These are phyloP conservation scores for Heliamphora exappendiculata DNA, from an alignment of 148 eudicot species.

Conservation along the genomic window DNA sequence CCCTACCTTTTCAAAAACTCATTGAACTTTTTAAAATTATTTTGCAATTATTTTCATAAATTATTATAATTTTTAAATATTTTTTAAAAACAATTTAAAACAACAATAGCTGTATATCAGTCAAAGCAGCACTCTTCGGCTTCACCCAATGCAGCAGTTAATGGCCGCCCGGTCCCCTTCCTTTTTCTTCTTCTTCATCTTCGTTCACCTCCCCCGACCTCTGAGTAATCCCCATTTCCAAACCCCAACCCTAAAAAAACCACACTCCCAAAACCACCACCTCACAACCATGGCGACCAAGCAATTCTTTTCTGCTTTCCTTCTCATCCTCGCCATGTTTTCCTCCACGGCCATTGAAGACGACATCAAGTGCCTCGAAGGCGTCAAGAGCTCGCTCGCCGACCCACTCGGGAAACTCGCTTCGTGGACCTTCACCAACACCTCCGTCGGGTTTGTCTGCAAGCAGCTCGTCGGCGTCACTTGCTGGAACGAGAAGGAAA, in stretches of 20 bases:
- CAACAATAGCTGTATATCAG: too few relatives aligned
- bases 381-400: slow-evolving; percentile 31
- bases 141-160: too few relatives aligned
- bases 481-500: slow-evolving; percentile 72
- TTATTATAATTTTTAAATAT: too few relatives aligned
- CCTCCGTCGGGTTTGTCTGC: slow-evolving; percentile 43
- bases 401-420: slow-evolving; percentile 32
- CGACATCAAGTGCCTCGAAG: slow-evolving; percentile 51
- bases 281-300: not conserved
- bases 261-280: not conserved
- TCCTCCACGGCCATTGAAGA: slow-evolving; percentile 25
- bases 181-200: not conserved
- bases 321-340: not conserved
- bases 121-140: not conserved
- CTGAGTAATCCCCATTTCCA: not conserved
- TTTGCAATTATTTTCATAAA: too few relatives aligned
- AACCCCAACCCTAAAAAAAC: not conserved
- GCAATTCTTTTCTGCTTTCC: not conserved
- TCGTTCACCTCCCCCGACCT: too few relatives aligned
- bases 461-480: slow-evolving; percentile 33
- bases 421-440: slow-evolving; percentile 43
- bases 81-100: too few relatives aligned
- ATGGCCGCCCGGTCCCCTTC: not conserved
- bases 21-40: too few relatives aligned
- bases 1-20: too few relatives aligned